These are phyloP conservation scores for Paraphoma sp. DNA, from an alignment of 2,329 filamentous ascomycete species.

Conservation along the genomic window DNA sequence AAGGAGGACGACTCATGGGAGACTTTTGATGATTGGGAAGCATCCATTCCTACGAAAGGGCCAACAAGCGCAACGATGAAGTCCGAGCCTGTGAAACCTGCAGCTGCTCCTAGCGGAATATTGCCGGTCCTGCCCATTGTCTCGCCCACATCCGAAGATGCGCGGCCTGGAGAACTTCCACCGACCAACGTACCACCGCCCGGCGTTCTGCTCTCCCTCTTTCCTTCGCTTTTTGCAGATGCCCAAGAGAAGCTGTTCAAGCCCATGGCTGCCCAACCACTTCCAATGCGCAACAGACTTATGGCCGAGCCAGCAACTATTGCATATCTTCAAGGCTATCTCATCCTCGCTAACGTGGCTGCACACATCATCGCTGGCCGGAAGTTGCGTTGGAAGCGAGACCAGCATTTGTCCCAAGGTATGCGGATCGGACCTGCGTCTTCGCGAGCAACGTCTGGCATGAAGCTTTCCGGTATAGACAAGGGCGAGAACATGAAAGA, in stretches of 20 bases:
- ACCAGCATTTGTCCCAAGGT: slow-evolving; percentile 81
- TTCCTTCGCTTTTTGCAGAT: slow-evolving; percentile 73
- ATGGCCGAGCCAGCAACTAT: slow-evolving; percentile 68
- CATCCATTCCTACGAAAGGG: slow-evolving; percentile 34
- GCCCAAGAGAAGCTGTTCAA: slow-evolving; percentile 71
- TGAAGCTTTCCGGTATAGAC: slow-evolving; percentile 90
- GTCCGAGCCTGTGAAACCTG: slow-evolving; percentile 3
- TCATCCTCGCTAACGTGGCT: slow-evolving; percentile 69
- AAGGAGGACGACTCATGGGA: slow-evolving; percentile 52
- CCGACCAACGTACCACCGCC: slow-evolving; percentile 91
- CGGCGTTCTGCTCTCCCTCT: slow-evolving; percentile 78
- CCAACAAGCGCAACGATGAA: slow-evolving; percentile 6
- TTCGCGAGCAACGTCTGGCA: slow-evolving; percentile 72
- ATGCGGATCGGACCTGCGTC: slow-evolving; percentile 84
- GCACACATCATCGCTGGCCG: slow-evolving; percentile 85
- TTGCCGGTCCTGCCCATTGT: slow-evolving; percentile 23
- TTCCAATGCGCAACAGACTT: slow-evolving; percentile 67
- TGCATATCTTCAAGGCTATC: slow-evolving; percentile 69
- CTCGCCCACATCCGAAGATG: slow-evolving; percentile 26
- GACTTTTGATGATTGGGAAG: slow-evolving; percentile 53
- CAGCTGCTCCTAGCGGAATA: not conserved
- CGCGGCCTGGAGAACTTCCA: slow-evolving; percentile 53
- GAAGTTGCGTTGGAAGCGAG: slow-evolving; percentile 88
- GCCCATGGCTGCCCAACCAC: slow-evolving; percentile 65
- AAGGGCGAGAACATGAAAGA: slow-evolving; percentile 82